These are phyloP conservation scores for Thymus quinquecostatus DNA, from an alignment of 257 asterid genomes.

Conservation along the genomic window DNA sequence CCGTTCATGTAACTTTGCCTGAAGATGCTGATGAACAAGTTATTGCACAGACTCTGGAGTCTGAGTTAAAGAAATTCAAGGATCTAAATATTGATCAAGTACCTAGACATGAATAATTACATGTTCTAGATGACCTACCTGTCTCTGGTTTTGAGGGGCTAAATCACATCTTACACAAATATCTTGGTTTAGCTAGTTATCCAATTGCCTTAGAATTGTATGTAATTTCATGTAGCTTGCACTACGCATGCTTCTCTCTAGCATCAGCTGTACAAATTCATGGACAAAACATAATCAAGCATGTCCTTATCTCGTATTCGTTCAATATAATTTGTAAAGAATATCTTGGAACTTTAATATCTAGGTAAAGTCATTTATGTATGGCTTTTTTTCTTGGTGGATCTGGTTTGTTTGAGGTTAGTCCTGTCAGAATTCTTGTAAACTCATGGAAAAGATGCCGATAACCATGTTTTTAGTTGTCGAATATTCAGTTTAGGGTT, in stretches of 20 bases:
- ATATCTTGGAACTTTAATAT: no score
- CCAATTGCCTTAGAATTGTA: neutral
- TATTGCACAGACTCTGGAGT: conserved; percentile 53
- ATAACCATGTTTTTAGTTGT: no score
- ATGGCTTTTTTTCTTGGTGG: no score
- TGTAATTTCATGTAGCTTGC: conserved; percentile 21
- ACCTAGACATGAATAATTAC: conserved; percentile 35
- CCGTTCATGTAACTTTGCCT: conserved; percentile 70
- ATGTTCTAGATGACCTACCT: conserved; percentile 27
- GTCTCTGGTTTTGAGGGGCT: conserved; percentile 21
- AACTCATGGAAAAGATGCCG: no score
- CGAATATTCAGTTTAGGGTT: no score
- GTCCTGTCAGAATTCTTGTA: no score
- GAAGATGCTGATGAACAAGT: conserved; percentile 56
- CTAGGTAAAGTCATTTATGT: no score
- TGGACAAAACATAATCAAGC: neutral
- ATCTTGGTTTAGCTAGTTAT: conserved; percentile 6
- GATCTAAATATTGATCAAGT: conserved; percentile 37
- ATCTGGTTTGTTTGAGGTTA: no score
- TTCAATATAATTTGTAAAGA: no score
- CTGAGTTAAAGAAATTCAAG: conserved; percentile 56
- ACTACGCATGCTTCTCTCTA: neutral
- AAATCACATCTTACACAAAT: conserved; percentile 3
- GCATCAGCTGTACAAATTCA: neutral
- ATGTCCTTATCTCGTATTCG: conserved; percentile 21